Evolutionary conservation across 257 asterid species (phyloP).

Genomic region (Scutellaria barbata): DNA sequence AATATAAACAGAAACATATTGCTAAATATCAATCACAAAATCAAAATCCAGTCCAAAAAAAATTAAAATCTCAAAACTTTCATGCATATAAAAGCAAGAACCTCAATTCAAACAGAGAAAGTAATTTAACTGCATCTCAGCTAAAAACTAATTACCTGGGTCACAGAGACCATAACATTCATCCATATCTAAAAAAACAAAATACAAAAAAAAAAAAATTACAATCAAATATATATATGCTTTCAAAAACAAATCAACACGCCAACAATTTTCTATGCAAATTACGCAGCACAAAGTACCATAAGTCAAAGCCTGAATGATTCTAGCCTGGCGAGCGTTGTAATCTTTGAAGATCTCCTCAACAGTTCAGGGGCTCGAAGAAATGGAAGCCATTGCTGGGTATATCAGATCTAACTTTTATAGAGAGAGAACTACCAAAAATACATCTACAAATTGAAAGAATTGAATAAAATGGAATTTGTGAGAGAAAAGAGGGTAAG

Average conservation of each 20-base stretch:
- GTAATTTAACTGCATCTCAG: constrained; percentile 39
- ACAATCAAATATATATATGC: constrained; percentile 3
- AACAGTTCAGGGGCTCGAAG: constrained; percentile 84
- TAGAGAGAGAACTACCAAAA: constrained; percentile 22
- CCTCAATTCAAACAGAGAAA: constrained; percentile 29
- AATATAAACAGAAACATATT: constrained; percentile 2
- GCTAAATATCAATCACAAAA: constrained; percentile 11
- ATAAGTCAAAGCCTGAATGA: constrained; percentile 80
- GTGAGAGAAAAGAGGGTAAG: constrained; percentile 36
- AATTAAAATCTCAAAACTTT: neutral
- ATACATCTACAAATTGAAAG: constrained; percentile 40
- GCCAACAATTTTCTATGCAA: constrained; percentile 14
- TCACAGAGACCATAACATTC: constrained; percentile 88
- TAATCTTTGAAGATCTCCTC: constrained; percentile 98
- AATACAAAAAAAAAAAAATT: constrained; percentile 22
- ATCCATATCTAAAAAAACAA: constrained; percentile 68
- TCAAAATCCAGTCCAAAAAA: constrained; percentile 13
- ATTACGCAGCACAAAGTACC: constrained; percentile 50
- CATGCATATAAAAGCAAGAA: constrained; percentile 16
- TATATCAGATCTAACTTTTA: constrained; percentile 39
- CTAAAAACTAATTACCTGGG: constrained; percentile 73
- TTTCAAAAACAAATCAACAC: neutral
- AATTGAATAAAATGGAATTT: constrained; percentile 42
- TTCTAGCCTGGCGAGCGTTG: constrained; percentile 81
- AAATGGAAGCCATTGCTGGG: constrained; percentile 73